Base-by-base conservation (phyloP, 2,329 filamentous ascomycete genomes). In the Pseudogymnoascus sp. region DNA sequence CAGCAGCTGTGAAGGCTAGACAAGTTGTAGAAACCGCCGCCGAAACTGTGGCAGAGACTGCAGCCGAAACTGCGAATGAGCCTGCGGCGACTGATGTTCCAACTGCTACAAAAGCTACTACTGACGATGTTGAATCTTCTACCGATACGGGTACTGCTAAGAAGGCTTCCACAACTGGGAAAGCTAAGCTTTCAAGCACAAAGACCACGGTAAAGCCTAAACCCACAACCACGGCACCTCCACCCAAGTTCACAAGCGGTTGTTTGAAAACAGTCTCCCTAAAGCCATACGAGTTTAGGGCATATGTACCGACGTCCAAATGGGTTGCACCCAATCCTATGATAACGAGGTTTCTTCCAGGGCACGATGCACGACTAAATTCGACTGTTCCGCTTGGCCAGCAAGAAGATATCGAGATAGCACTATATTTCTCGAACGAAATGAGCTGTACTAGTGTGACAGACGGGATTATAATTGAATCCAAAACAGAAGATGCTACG, bases 391-490 rank as follows among this genome's bases (percentile, higher is more conserved):
- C 47, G 5, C 47, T 54, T 54, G 75, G 39, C 22, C 43, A 18
- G 14, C 30, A 39, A 43, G 57, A 59, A n/a, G 28, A 32, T 18
- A 47, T 62, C 7, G 69, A 78, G 7, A 72, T 87, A 43, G 76
- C 79, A 58, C 62, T 87, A 2, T 78, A 82, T 38, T 87, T 85
- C 69, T 85, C 83, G 0, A 74, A 75, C 2, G 73, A 78, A 50
- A 86, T 87, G 84, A 75, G 82, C 66, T 87, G 84, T 68, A 74
- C 79, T 16, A 74, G 73, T 0, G 74, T 86, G 11, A 78, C 75
- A 0, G 69, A 77, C 4, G 74, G 75, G 3, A 75, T 87, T 18
- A 73, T 73, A 0, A 71, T 85, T 62, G 75, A 76, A 37, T 86
- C 84, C 2, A 79, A 75, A 1, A 83, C 81, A 0, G 75, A 78